phyloP scores from a whole-genome alignment of 345 rosid genomes.

The Diplotaxis tenuifolia region DNA sequence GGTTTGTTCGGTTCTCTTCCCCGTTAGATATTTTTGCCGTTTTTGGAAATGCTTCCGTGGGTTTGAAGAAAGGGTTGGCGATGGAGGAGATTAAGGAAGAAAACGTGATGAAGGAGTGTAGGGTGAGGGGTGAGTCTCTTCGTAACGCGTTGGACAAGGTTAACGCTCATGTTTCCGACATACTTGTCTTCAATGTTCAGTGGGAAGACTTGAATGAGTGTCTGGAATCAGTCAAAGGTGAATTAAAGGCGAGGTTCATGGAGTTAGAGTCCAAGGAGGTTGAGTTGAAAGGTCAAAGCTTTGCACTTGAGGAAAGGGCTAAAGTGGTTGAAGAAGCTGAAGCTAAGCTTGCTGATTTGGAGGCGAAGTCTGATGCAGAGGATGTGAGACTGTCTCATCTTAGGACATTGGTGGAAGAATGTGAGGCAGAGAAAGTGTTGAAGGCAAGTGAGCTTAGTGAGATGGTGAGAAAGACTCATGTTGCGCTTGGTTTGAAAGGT shows the following conservation, averaged over 20 bases:
- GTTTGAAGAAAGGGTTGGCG: slow-evolving; percentile 9
- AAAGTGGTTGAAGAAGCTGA: slow-evolving; percentile 20
- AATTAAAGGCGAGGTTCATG: background rate
- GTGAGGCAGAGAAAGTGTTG: background rate
- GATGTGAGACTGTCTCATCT: background rate
- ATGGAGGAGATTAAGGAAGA: slow-evolving; percentile 20
- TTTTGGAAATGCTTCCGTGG: slow-evolving; percentile 10
- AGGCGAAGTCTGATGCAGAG: slow-evolving; percentile 9
- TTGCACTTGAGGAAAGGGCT: slow-evolving; percentile 17
- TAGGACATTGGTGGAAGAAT: slow-evolving; percentile 12
- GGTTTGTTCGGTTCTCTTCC: background rate
- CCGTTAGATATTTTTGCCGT: background rate
- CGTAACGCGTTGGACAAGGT: slow-evolving; percentile 1
- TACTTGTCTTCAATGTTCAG: slow-evolving; percentile 18
- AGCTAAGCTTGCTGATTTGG: background rate
- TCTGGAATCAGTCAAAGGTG: background rate
- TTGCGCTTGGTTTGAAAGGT: slow-evolving; percentile 1
- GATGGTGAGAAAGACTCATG: slow-evolving; percentile 6
- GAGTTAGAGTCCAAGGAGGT: slow-evolving; percentile 9
- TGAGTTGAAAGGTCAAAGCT: background rate
- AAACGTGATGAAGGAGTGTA: slow-evolving; percentile 15
- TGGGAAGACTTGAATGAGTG: slow-evolving; percentile 13
- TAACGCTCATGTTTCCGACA: background rate
- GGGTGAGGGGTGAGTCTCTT: slow-evolving; percentile 17
- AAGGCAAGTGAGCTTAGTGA: slow-evolving; percentile 4